Base-by-base conservation (phyloP, 176 grass and related monocot genomes). In the Calamus simplicifolius region DNA sequence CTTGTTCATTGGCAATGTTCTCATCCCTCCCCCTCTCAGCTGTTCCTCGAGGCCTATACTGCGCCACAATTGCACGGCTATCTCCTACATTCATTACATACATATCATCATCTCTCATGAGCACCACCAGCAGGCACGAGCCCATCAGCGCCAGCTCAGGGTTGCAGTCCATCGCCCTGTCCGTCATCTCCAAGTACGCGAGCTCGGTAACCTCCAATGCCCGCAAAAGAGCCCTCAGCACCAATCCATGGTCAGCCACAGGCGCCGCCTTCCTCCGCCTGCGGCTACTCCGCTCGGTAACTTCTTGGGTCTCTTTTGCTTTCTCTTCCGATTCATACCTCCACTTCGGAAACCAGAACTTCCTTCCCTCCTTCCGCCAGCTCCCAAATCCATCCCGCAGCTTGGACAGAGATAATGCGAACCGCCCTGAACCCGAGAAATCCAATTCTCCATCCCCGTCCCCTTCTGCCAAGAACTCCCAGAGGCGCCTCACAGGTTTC, bases 11-110 rank as follows among this genome's bases (percentile, higher is more conserved):
- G 35, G 10, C 35, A 43, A 12, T 12, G 35, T 2, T 10, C 35
- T 43, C 8, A 43, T 43, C 13, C 35, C 35, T 43, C 35, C 35
- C 13, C 8, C 35, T 43, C 10, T 43, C 35, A 13, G 35, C 13
- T 12, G 35, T 43, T 43, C 35, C 35, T 43, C 35, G 35, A 4
- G 70, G 62, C 2, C 72, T 66, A 27, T 70, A 62, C 59, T 87
- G 90, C 2, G 79, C 90, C 56, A 90, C 75, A 57, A 95, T 50
- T 55, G 82, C 82, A 4, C 90, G 80, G 68, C 90, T 95, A 56
- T 95, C 90, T 58, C 90, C 90, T 56, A 95, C 79, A 79, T 95
- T 95, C 90, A 95, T 95, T 5, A 95, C 90, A 73, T 95, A 95
- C 30, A 95, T 82, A 43, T 95, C 74, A 18, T 95, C 82, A 25